Evolutionary conservation across 306 rosid species (phyloP).

Genomic region (Vigna hirtella): DNA sequence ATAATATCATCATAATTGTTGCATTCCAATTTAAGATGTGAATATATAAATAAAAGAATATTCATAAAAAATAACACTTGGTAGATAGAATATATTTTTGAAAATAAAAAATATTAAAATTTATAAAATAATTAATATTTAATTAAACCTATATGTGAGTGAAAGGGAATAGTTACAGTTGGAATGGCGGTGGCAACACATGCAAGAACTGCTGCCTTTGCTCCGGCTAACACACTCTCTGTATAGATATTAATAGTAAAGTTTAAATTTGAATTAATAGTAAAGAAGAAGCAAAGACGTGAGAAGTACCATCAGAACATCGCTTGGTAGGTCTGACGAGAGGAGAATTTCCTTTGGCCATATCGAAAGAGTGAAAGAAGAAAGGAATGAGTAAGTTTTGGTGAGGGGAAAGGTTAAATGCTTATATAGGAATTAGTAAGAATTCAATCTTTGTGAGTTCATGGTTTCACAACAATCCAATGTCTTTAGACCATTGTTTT

Average conservation of each 20-base stretch:
- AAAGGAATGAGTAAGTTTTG: not conserved
- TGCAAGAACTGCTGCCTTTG: constrained; percentile 80
- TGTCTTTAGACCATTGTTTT: constrained; percentile 38
- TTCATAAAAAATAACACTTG: too few species aligned
- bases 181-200: constrained; percentile 84
- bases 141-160: too few species aligned
- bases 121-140: too few species aligned
- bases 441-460: not conserved
- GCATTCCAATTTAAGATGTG: too few species aligned
- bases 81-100: too few species aligned
- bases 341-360: constrained; percentile 62
- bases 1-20: not conserved
- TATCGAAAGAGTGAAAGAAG: constrained; percentile 5
- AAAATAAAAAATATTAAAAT: too few species aligned
- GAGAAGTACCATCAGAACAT: constrained; percentile 60
- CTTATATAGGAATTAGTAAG: not conserved
- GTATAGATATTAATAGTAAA: constrained; percentile 14
- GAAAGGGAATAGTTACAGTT: constrained; percentile 48
- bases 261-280: too few species aligned
- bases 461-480: constrained; percentile 22
- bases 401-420: not conserved
- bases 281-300: too few species aligned
- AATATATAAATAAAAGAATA: too few species aligned
- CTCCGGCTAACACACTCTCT: constrained; percentile 89
- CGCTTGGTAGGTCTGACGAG: constrained; percentile 57